Percentiles rank a stretch among this genome's conserved stretches.
Conservation (phyloP, 2,329 filamentous ascomycete species). For the Epichloe hybrida region DNA sequence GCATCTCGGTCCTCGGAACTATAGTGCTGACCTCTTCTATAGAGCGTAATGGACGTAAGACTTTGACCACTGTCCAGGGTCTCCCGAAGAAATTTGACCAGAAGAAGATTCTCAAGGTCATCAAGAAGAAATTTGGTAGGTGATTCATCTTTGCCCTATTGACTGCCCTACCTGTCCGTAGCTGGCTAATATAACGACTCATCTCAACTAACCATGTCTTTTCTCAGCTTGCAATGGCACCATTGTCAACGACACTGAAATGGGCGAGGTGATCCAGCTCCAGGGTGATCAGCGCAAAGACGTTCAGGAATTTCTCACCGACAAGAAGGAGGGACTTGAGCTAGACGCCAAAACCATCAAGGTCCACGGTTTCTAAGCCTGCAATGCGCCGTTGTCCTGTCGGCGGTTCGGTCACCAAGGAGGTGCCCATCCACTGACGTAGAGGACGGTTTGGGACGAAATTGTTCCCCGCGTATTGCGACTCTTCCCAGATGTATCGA, state of each 20-base stretch:
- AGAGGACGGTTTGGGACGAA: conserved; percentile 17
- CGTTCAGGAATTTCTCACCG: conserved; percentile 91
- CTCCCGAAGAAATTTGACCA: conserved; percentile 98
- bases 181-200: background rate
- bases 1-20: background rate
- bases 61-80: conserved; percentile 98
- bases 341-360: conserved; percentile 96
- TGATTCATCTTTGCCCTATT: background rate
- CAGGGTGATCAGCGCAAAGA: conserved; percentile 99
- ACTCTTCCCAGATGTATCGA: conserved; percentile 13
- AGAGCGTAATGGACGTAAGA: conserved; percentile 99
- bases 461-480: conserved; percentile 14
- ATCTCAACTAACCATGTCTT: conserved; percentile 3
- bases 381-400: conserved; percentile 26
- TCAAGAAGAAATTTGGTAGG: conserved; percentile 98
- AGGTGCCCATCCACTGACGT: conserved; percentile 16
- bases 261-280: conserved; percentile 99
- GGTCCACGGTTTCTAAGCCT: conserved; percentile 46
- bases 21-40: conserved; percentile 26
- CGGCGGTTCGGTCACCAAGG: conserved; percentile 15
- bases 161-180: background rate
- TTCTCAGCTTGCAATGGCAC: conserved; percentile 93
- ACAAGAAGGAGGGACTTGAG: conserved; percentile 89
- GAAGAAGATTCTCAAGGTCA: conserved; percentile 99
- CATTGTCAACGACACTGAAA: conserved; percentile 88